Base-by-base conservation (phyloP, 116 monocot species). In the Posidonia oceanica region DNA sequence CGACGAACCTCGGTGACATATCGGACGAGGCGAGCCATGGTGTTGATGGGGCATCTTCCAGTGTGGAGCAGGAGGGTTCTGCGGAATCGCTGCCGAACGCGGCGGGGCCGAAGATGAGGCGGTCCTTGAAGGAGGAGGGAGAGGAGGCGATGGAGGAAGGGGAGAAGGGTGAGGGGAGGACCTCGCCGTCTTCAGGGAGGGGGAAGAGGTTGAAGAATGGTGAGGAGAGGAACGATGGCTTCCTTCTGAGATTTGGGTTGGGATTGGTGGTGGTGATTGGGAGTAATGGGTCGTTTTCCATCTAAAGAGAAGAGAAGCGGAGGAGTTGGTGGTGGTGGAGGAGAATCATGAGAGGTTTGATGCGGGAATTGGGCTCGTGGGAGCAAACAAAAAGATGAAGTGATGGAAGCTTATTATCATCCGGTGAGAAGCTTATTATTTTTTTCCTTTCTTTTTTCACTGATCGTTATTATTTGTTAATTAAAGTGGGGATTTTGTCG, bases 161-260 rank as follows among this genome's bases (percentile, higher is more conserved):
- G 55, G 70, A 59, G 10, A 60, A 18, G 16, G 69, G 48, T 53
- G 3, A 40, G 78, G 44, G 40, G 72, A 75, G 69, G 70, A 84
- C 52, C 77, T 87, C 80, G 48, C 62, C 75, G 48, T 87, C 74
- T 36, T 87, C 91, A 3, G 82, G 84, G 69, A 90, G 90, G 11
- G 86, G 67, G 71, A 37, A 80, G 73, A 90, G 83, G 38, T 58
- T 18, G 58, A 81, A 74, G 8, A 70, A 42, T 11, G 72, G 44
- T 52, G 54, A 14, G 10, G 64, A 59, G 3, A 64, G 22, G 68
- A 56, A 37, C 29, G 20, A 60, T 20, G 75, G 76, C 36, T 48
- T 68, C 61, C 14, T 42, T 29, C 63, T 60, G 48, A 48, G 48
- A 16, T 20, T 67, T 10, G 74, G 63, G 57, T 2, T 5, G 59